These are phyloP conservation scores for Agrocybe pediades DNA, from an alignment of 768 basidiomycete species.

Conservation along the genomic window DNA sequence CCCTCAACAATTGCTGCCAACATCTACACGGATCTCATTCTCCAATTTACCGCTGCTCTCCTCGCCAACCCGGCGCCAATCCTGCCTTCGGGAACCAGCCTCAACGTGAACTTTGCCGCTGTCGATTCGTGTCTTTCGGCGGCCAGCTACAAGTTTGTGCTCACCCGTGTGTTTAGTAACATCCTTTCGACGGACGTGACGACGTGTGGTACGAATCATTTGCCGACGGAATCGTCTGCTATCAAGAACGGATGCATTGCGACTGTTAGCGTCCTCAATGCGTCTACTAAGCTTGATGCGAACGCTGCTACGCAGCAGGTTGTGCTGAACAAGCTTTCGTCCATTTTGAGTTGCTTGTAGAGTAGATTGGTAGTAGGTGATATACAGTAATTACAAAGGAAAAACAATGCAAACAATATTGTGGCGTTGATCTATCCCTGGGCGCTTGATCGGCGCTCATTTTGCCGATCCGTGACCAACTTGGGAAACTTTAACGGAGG, in stretches of 20 bases:
- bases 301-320: constrained; percentile 38
- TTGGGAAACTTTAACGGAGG: too few species aligned
- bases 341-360: constrained; percentile 31
- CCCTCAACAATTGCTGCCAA: constrained; percentile 36
- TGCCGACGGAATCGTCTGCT: constrained; percentile 45
- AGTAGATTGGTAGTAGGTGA: neutral
- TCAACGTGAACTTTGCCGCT: constrained; percentile 56
- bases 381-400: neutral
- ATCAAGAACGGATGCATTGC: constrained; percentile 44
- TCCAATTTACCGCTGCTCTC: constrained; percentile 37
- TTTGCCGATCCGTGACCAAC: too few species aligned
- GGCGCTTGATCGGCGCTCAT: neutral
- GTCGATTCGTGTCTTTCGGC: constrained; percentile 36
- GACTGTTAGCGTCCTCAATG: constrained; percentile 49
- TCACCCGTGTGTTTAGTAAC: constrained; percentile 39
- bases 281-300: constrained; percentile 45
- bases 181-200: constrained; percentile 37
- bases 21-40: constrained; percentile 44
- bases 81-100: constrained; percentile 39
- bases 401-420: too few species aligned
- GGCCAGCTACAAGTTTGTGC: constrained; percentile 41
- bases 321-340: constrained; percentile 36
- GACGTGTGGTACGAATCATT: constrained; percentile 43
- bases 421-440: too few species aligned
- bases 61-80: constrained; percentile 31